These are phyloP conservation scores for Borovskyia barvae DNA, from an alignment of 208 protist genomes.

Conservation along the genomic window DNA sequence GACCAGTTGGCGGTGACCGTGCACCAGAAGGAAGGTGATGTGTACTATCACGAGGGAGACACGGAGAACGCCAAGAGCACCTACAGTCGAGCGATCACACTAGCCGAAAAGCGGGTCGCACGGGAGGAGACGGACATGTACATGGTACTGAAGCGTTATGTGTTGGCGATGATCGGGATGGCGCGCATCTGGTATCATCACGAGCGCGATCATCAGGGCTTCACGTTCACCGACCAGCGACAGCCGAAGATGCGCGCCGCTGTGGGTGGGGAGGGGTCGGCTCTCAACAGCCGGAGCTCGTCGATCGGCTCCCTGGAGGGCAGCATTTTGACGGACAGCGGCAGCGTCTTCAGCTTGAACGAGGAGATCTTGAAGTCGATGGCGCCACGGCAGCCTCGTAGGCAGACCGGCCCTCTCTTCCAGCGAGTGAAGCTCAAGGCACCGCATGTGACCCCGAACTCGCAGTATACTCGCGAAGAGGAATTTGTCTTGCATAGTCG, in stretches of 20 bases:
- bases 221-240: conserved; percentile 42
- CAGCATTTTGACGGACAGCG: conserved; percentile 45
- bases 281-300: conserved; percentile 1
- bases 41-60: conserved; percentile 53
- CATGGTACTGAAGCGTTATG: conserved; percentile 83
- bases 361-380: conserved; percentile 75
- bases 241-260: conserved; percentile 28
- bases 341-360: conserved; percentile 78
- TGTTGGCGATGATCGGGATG: conserved; percentile 77
- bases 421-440: conserved; percentile 43
- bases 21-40: conserved; percentile 77
- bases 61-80: conserved; percentile 56
- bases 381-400: conserved; percentile 52
- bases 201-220: conserved; percentile 69
- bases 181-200: conserved; percentile 80
- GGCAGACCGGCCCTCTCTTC: conserved; percentile 55
- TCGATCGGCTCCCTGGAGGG: conserved; percentile 60
- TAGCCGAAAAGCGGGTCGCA: conserved; percentile 78
- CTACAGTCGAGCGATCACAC: conserved; percentile 71
- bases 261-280: conserved; percentile 17
- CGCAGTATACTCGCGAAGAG: conserved; percentile 40
- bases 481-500: conserved; percentile 81
- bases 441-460: conserved; percentile 24
- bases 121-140: conserved; percentile 76
- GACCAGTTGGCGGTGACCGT: conserved; percentile 75